phyloP scores from a whole-genome alignment of 768 basidiomycete species.

The Gloeostereum incarnatum region DNA sequence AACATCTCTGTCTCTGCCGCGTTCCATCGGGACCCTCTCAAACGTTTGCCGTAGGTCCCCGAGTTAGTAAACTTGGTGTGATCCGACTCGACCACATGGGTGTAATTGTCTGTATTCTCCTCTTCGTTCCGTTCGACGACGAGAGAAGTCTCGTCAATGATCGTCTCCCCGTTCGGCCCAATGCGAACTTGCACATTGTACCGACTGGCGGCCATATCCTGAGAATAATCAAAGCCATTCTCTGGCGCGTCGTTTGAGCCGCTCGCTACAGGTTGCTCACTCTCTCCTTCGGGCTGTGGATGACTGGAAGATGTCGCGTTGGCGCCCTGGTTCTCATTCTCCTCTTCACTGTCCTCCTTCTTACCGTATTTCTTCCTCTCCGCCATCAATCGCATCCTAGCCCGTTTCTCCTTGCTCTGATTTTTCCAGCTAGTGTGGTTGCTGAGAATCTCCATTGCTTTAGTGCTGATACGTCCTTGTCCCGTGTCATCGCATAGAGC shows the following conservation, averaged over 20 bases:
- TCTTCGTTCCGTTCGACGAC: constrained; percentile 63
- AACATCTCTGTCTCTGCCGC: constrained; percentile 86
- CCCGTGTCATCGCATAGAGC: constrained; percentile 70
- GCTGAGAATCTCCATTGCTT: constrained; percentile 59
- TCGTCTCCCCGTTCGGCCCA: constrained; percentile 78
- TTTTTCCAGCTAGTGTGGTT: constrained; percentile 70
- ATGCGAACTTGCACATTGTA: constrained; percentile 84
- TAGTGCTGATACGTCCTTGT: constrained; percentile 71
- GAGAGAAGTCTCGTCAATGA: constrained; percentile 80
- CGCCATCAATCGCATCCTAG: constrained; percentile 50
- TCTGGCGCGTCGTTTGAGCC: constrained; percentile 12
- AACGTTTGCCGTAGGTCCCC: constrained; percentile 70
- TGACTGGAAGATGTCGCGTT: constrained; percentile 6
- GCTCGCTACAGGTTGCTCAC: not conserved
- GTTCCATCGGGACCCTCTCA: constrained; percentile 80
- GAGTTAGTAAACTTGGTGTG: constrained; percentile 82
- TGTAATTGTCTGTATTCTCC: constrained; percentile 60
- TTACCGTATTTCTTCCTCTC: constrained; percentile 72
- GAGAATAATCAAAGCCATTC: constrained; percentile 66
- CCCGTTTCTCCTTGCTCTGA: constrained; percentile 57
- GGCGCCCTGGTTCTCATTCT: constrained; percentile 8
- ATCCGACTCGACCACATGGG: constrained; percentile 77
- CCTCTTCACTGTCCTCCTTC: constrained; percentile 35
- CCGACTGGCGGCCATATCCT: constrained; percentile 55
- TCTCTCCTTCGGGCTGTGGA: not conserved